These are phyloP conservation scores for Hypoxylon sp. DNA, from an alignment of 2,329 filamentous ascomycete species.

Conservation along the genomic window DNA sequence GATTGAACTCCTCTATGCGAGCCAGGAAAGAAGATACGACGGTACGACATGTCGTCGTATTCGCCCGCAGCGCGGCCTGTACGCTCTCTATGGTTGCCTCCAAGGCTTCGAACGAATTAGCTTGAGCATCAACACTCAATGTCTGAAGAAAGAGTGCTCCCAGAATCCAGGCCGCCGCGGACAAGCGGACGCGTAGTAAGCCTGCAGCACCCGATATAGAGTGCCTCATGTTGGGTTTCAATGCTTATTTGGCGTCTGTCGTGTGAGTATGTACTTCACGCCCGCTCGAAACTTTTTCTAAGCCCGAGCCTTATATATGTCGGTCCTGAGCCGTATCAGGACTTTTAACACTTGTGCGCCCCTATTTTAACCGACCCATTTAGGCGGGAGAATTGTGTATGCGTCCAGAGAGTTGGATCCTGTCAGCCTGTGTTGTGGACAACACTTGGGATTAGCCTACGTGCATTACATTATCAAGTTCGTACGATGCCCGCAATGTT, in stretches of 20 bases:
- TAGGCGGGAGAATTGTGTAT: conserved; percentile 22
- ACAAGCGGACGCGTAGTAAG: conserved; percentile 22
- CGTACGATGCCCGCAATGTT: background rate
- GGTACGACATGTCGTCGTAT: conserved; percentile 65
- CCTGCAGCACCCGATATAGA: conserved; percentile 13
- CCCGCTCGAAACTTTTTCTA: conserved; percentile 29
- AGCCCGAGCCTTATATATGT: conserved; percentile 31
- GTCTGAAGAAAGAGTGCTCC: conserved; percentile 21
- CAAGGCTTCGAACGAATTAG: conserved; percentile 60
- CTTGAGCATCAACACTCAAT: conserved; percentile 11
- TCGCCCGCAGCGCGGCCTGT: conserved; percentile 66
- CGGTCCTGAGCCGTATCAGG: background rate
- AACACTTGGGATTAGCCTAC: background rate
- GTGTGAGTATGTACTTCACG: conserved; percentile 8
- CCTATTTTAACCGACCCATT: conserved; percentile 30
- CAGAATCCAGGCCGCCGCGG: conserved; percentile 21
- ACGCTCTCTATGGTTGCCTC: conserved; percentile 70
- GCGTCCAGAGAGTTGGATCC: conserved; percentile 10
- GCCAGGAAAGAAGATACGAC: conserved; percentile 68
- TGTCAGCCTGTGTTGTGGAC: conserved; percentile 16
- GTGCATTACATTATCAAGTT: conserved; percentile 5
- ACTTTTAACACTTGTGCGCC: background rate
- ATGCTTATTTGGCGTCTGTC: conserved; percentile 1
- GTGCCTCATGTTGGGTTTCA: conserved; percentile 31
- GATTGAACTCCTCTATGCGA: conserved; percentile 69